These are phyloP conservation scores for Flueggea neowawraea DNA, from an alignment of 441 rosid species.

Conservation along the genomic window DNA sequence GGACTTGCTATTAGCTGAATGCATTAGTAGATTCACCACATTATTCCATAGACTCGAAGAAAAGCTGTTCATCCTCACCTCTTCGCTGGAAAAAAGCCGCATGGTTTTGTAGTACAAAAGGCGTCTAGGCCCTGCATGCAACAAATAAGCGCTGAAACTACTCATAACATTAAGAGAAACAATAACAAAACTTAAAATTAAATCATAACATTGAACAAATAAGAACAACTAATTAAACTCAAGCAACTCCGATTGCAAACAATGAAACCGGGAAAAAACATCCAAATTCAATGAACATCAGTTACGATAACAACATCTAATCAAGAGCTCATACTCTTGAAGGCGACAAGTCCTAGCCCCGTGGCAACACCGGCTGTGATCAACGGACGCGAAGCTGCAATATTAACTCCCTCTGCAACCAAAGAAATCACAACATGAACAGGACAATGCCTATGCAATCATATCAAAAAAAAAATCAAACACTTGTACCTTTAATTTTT, in stretches of 20 bases:
- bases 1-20: too few relatives aligned
- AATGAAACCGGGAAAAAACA: too few relatives aligned
- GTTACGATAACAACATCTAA: too few relatives aligned
- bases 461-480: background rate
- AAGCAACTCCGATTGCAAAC: too few relatives aligned
- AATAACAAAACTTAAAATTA: too few relatives aligned
- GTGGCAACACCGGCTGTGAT: slow-evolving; percentile 44
- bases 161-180: too few relatives aligned
- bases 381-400: slow-evolving; percentile 66
- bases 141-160: background rate
- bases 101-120: slow-evolving; percentile 58
- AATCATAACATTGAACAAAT: too few relatives aligned
- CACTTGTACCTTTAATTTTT: slow-evolving; percentile 57
- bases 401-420: slow-evolving; percentile 56
- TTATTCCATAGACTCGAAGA: background rate
- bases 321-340: slow-evolving; percentile 48
- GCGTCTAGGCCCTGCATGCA: slow-evolving; percentile 68
- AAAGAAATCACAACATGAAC: slow-evolving; percentile 7
- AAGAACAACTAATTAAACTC: too few relatives aligned
- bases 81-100: slow-evolving; percentile 63
- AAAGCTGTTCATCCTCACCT: slow-evolving; percentile 39
- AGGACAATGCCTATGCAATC: background rate
- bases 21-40: background rate
- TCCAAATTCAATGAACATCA: too few relatives aligned
- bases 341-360: slow-evolving; percentile 52